A percentile compares a stretch with the other conserved stretches of the same genome.
phyloP scores from a whole-genome alignment of 2,329 filamentous ascomycete species.

The Ciborinia camelliae region DNA sequence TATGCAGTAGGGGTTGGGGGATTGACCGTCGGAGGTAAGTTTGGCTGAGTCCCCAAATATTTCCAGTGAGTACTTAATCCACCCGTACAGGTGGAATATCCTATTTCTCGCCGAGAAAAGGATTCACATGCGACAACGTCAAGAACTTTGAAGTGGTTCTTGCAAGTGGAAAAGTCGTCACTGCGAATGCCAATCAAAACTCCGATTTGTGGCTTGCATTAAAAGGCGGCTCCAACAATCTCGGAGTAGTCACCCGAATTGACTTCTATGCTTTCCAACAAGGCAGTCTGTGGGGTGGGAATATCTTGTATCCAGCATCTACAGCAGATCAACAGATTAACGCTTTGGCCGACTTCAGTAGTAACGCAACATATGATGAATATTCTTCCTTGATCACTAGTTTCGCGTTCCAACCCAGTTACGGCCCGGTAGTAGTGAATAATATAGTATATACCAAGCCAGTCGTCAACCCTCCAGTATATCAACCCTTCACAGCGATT shows the following conservation, averaged over 20 bases:
- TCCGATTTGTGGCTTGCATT: constrained; percentile 51
- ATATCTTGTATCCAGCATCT: constrained; percentile 7
- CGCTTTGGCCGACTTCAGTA: constrained; percentile 2
- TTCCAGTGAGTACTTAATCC: neutral
- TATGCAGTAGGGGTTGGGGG: constrained; percentile 22
- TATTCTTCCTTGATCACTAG: constrained; percentile 10
- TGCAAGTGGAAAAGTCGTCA: constrained; percentile 47
- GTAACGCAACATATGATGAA: constrained; percentile 1
- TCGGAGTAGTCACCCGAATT: constrained; percentile 49
- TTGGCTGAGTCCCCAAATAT: accelerated
- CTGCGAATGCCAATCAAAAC: constrained; percentile 41
- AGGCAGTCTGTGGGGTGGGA: constrained; percentile 20
- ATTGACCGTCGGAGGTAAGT: neutral
- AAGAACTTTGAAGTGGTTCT: constrained; percentile 51
- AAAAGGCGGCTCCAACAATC: constrained; percentile 56
- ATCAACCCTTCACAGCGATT: constrained; percentile 15
- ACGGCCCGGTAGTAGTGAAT: neutral
- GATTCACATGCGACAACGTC: constrained; percentile 50
- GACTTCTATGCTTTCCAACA: constrained; percentile 27
- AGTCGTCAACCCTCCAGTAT: neutral
- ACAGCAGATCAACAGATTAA: neutral
- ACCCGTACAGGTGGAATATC: constrained; percentile 27
- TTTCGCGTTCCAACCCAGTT: neutral
- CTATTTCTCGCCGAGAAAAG: constrained; percentile 36
- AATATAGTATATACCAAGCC: constrained; percentile 2